Evolutionary conservation across 306 rosid genomes (phyloP).

Genomic region (Crotalaria pallida): DNA sequence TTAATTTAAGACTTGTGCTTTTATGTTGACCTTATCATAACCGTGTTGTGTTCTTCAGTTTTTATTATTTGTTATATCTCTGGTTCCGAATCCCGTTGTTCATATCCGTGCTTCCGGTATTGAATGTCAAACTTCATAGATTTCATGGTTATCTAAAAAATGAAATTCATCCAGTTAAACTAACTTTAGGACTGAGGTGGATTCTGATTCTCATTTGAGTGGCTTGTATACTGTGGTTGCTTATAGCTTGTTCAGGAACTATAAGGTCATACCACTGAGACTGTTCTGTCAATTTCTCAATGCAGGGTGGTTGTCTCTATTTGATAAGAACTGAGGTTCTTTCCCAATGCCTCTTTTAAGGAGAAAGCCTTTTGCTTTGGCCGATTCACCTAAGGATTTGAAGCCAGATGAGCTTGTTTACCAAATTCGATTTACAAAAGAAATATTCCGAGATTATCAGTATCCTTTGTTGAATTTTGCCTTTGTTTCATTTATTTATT

Average conservation of each 20-base stretch:
- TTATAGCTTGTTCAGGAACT: not conserved
- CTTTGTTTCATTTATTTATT: not conserved
- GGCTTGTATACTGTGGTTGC: slow-evolving; percentile 3
- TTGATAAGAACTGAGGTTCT: slow-evolving; percentile 22
- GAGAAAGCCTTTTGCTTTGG: slow-evolving; percentile 64
- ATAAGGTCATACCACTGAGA: not conserved
- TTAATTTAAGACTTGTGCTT: no score
- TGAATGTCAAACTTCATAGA: not conserved
- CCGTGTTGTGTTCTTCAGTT: no score
- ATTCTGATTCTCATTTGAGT: slow-evolving; percentile 5
- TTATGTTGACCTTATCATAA: no score
- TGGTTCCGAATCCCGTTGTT: no score
- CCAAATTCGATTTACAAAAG: slow-evolving; percentile 85
- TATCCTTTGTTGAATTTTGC: slow-evolving; percentile 46
- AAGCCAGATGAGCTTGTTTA: slow-evolving; percentile 61
- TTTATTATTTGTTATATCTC: no score
- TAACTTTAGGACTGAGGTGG: not conserved
- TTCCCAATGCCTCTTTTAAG: slow-evolving; percentile 70
- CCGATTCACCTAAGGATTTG: slow-evolving; percentile 65
- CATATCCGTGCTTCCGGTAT: not conserved
- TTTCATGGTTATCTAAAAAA: not conserved
- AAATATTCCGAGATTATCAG: slow-evolving; percentile 73
- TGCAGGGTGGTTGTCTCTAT: slow-evolving; percentile 25
- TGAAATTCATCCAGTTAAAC: not conserved
- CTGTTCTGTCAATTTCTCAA: slow-evolving; percentile 16